Evolutionary conservation across 2,329 filamentous ascomycete genomes (phyloP), one percentile per base, ranked within the genome.

Genomic region (Plectosphaerella cucumerina): DNA sequence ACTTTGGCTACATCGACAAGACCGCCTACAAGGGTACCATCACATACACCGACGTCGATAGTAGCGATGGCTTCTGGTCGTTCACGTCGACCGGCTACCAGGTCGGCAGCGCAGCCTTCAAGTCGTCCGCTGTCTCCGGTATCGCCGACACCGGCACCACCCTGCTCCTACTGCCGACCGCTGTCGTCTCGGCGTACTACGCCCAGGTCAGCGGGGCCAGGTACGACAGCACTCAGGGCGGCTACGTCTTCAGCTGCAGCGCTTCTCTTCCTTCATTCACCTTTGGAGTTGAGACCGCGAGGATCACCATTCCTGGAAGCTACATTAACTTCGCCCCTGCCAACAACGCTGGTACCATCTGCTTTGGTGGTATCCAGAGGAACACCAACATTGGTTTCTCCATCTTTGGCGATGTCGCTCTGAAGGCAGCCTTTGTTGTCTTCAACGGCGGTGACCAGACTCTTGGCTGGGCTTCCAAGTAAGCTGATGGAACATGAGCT

Each of bases 351-450:
- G 55, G 48, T 4, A 49, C 48, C 15, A 70, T 48, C 34, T 86
- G 83, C 74, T 84, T 72, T 58, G 82, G 82, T 54, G 83, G 82
- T 50, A 75, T 86, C 48, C 82, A 86, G 72, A 66, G 52, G 46
- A 52, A 47, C 53, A 22, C 43, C 15, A 50, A 44, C 42, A 49
- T 56, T 6, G 52, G 47, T 9, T 69, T 82, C 61, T 76, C 70
- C 59, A 85, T 86, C 65, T 81, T 84, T 52, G 83, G 83, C 26
- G 82, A 85, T 58, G 71, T 83, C 55, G 83, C 85, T 70, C 71
- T 86, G 52, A 85, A 85, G 77, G 74, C 72, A 58, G 76, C 81
- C 60, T 85, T 81, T 57, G 79, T 79, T 44, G 74, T 86, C 49
- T 84, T 82, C 56, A 77, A 82, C 61, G 60, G 63, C 10, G 59